Evolutionary conservation across 495 filamentous ascomycete genomes (phyloP), one percentile per base, ranked within the genome.

Genomic region (Choiromyces venosus): DNA sequence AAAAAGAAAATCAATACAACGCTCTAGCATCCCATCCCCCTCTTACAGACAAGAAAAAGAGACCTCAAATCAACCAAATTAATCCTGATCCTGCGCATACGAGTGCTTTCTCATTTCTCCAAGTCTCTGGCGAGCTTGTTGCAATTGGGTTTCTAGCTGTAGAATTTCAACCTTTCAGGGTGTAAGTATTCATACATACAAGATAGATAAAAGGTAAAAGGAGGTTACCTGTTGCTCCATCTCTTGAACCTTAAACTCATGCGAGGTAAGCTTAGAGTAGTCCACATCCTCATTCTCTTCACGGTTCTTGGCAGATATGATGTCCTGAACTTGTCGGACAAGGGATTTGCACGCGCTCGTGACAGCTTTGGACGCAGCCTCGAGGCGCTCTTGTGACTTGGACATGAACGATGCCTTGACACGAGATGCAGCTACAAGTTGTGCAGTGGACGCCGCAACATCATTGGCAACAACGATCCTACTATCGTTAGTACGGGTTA

Each of bases 51-150:
- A 56, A 66, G 35, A 70, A 64, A 42, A 37, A 66, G 39, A 37
- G 3, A 67, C 64, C 69, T 19, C 67, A 37, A 33, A 40, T 52
- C n/a, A 44, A 72, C 68, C 40, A 37, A 36, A 68, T 71, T 70
- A 76, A 44, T 81, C 79, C 75, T 82, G 85, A 66, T 97, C 91
- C 81, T 97, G 93, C 76, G 92, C 93, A 85, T 99, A 99, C 1
- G 92, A 95, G 65, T 98, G 92, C 89, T 98, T 99, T 83, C 95
- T 89, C 96, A 99, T 97, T 86, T 99, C 95, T 73, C 95, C 95
- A 46, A 99, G 84, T 67, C 93, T 86, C 80, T 91, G 88, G 76
- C 95, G 86, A 29, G 95, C 94, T 40, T 90, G 86, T n/a, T 88
- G 84, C 37, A 99, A 86, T 70, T 86, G 84, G 82, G 97, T 98